phyloP scores from a whole-genome alignment of 1,139 yeast genomes.

The Sugiyamaella xylanicola region DNA sequence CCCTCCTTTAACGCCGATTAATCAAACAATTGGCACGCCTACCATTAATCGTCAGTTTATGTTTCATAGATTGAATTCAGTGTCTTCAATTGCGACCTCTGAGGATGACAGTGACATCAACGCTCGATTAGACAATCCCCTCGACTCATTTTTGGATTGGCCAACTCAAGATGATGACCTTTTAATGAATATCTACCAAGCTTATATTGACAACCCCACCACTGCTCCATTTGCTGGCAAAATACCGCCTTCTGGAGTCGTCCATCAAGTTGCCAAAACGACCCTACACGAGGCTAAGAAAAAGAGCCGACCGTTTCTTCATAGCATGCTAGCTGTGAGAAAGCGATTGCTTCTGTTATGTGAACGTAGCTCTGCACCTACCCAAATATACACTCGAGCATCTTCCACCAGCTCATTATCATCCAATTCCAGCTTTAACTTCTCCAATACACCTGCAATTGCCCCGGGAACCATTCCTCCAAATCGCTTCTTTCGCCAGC shows the following conservation, averaged over 20 bases:
- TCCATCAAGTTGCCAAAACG: conserved; percentile 42
- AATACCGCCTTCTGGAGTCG: conserved; percentile 43
- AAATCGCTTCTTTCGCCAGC: conserved; percentile 16
- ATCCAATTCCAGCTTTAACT: conserved; percentile 16
- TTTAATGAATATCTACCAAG: conserved; percentile 35
- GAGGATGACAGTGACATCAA: conserved; percentile 35
- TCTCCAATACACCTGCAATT: conserved; percentile 8
- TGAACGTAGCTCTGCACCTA: conserved; percentile 26
- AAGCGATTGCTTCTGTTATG: conserved; percentile 38
- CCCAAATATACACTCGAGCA: conserved; percentile 12
- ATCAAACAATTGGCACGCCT: conserved; percentile 24
- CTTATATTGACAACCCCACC: conserved; percentile 38
- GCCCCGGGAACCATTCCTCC: conserved; percentile 7
- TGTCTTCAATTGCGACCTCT: conserved; percentile 35
- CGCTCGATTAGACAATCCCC: conserved; percentile 22
- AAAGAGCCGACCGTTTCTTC: conserved; percentile 39
- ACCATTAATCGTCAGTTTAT: conserved; percentile 19
- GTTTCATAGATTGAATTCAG: conserved; percentile 35
- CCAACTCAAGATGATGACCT: conserved; percentile 38
- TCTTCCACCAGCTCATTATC: conserved; percentile 20
- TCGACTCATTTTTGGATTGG: conserved; percentile 35
- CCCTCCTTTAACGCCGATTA: conserved; percentile 28
- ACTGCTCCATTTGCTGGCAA: conserved; percentile 44
- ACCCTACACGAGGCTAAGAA: conserved; percentile 37
- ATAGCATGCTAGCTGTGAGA: conserved; percentile 38